Evolutionary conservation across 2,329 filamentous ascomycete genomes (phyloP), one percentile per base, ranked within the genome.

Genomic region (Leptographium lundbergii): DNA sequence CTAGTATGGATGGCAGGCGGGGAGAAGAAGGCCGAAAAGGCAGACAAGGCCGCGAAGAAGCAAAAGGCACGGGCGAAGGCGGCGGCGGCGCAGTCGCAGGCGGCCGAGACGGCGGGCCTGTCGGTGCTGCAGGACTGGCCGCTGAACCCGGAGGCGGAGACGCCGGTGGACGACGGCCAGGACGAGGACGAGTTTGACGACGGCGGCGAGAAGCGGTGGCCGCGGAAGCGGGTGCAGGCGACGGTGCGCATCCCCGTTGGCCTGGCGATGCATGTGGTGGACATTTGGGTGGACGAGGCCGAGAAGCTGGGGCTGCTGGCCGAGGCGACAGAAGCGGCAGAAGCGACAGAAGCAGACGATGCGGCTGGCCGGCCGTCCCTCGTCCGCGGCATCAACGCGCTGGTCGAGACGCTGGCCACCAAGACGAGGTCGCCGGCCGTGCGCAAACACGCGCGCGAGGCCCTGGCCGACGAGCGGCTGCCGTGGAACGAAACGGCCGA

Each of bases 231-330:
- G 34, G 36, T 19, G 24, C 39, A 71, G 29, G 54, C 61, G 3
- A 69, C 71, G n/a, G 45, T 69, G 22, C 64, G 61, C 58, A 82
- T 95, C 1, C 88, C 92, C 0, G 88, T 94, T 65, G 94, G 94
- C 0, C 69, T 99, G 70, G 77, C 90, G 63, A 85, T 95, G 71
- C 94, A 99, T 72, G 81, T 91, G 17, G 72, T 95, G 63, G 94
- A 99, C 74, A 81, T 97, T 58, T 97, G 88, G 83, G 81, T 95
- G 10, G 94, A 79, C 65, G 77, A 75, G 22, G 65, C 67, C 3
- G 71, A 69, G 53, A 74, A 73, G 68, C 67, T 71, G 6, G 72
- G 69, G 0, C 63, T 70, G 58, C 61, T 72, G 24, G 66, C 22
- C 32, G 29, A n/a, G 22, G 4, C n/a, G n/a, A n/a, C 14, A 32